A percentile compares a stretch with the other conserved stretches of the same genome.
These are phyloP conservation scores for Amaranthus palmeri DNA, from an alignment of 148 eudicot species.

Conservation along the genomic window DNA sequence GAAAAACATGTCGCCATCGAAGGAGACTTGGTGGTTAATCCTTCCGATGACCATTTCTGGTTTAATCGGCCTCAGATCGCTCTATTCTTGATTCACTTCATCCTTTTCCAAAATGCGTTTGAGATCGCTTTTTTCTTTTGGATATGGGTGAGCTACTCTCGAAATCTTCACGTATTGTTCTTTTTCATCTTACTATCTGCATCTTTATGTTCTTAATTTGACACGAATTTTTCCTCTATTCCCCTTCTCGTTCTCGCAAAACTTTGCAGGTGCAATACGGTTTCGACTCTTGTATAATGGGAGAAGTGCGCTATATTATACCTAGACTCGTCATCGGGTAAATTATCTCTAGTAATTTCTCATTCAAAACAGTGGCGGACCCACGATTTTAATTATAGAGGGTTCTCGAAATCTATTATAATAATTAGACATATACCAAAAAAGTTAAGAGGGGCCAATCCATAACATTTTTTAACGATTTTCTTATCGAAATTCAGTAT, in stretches of 20 bases:
- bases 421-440: no score
- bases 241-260: conserved; percentile 1
- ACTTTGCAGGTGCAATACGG: conserved; percentile 48
- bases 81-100: conserved; percentile 58
- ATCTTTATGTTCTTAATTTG: no score
- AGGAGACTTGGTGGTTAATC: conserved; percentile 64
- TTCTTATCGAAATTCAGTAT: background rate
- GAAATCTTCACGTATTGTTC: background rate
- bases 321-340: conserved; percentile 80
- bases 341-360: background rate
- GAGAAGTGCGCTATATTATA: conserved; percentile 43
- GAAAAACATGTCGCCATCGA: conserved; percentile 63
- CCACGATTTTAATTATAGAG: conserved; percentile 19
- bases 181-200: background rate
- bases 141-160: conserved; percentile 56
- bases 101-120: conserved; percentile 74
- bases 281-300: conserved; percentile 74
- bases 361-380: background rate
- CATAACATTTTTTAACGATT: background rate
- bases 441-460: no score
- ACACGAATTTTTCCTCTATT: background rate
- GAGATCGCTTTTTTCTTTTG: conserved; percentile 81
- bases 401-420: background rate
- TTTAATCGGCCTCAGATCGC: conserved; percentile 52
- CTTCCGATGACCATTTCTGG: conserved; percentile 84